phyloP scores from a whole-genome alignment of 257 asterid species.

The Nemophila menziesii region DNA sequence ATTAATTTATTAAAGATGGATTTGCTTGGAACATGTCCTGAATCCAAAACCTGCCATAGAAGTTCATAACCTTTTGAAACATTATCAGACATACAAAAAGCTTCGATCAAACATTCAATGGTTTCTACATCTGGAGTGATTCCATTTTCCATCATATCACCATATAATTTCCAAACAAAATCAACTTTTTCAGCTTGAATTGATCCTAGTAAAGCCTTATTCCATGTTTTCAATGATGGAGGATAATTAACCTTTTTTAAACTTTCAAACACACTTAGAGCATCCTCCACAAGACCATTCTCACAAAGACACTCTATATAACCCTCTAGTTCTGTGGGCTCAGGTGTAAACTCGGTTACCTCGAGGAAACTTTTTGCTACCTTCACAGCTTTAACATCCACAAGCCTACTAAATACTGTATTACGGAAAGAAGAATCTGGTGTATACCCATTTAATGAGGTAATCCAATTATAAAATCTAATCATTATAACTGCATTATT shows the following conservation, averaged over 20 bases:
- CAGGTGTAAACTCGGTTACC: constrained; percentile 33
- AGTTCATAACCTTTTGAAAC: constrained; percentile 38
- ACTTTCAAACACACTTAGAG: constrained; percentile 24
- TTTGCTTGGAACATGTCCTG: constrained; percentile 36
- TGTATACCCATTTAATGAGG: constrained; percentile 29
- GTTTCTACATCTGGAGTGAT: constrained; percentile 36
- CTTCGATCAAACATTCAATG: constrained; percentile 40
- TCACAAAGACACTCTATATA: constrained; percentile 36
- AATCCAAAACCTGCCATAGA: constrained; percentile 40
- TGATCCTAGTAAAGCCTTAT: constrained; percentile 31
- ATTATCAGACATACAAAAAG: constrained; percentile 46
- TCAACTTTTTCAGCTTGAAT: constrained; percentile 29
- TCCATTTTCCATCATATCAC: constrained; percentile 35
- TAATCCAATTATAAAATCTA: constrained; percentile 52
- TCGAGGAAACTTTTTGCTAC: constrained; percentile 40
- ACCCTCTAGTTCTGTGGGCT: constrained; percentile 36
- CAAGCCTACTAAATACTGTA: constrained; percentile 41
- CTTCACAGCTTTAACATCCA: constrained; percentile 41
- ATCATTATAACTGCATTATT: constrained; percentile 28
- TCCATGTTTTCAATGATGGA: constrained; percentile 40
- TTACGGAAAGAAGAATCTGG: constrained; percentile 24
- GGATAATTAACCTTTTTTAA: constrained; percentile 25
- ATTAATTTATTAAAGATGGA: constrained; percentile 33
- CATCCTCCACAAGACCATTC: constrained; percentile 39
- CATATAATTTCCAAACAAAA: constrained; percentile 43